A percentile compares a stretch with the other conserved stretches of the same genome.
Conservation (phyloP, 2,329 filamentous ascomycete genomes). For the Pestalotiopsis sp. region DNA sequence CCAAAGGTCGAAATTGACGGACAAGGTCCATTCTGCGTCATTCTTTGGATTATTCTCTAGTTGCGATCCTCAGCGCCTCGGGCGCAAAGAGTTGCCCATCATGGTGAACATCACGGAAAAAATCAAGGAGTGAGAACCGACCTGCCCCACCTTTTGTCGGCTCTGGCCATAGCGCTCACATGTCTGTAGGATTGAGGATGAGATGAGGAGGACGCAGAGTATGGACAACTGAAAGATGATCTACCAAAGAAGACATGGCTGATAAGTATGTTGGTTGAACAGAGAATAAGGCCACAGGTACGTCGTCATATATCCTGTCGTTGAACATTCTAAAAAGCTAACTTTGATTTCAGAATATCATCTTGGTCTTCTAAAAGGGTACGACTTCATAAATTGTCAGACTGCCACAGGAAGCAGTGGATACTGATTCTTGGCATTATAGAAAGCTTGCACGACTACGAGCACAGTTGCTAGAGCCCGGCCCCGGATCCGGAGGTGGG, state of each 20-base stretch:
- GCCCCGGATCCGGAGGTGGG: conserved; percentile 74
- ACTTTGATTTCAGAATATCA: conserved; percentile 76
- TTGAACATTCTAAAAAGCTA: neutral
- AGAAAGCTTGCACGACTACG: conserved; percentile 95
- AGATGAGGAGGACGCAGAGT: conserved; percentile 99
- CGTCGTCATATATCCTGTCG: neutral
- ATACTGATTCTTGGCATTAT: conserved; percentile 14
- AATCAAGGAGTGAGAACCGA: conserved; percentile 86
- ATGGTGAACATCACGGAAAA: conserved; percentile 99
- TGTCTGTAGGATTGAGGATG: conserved; percentile 85
- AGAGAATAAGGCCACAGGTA: conserved; percentile 99
- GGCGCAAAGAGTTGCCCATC: conserved; percentile 35
- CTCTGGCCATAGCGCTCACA: conserved; percentile 23
- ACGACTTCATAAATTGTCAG: conserved; percentile 17
- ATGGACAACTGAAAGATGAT: conserved; percentile 37
- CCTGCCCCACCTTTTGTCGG: neutral
- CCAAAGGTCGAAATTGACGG: neutral
- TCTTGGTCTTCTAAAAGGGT: conserved; percentile 97
- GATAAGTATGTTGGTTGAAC: conserved; percentile 32
- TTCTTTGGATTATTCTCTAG: neutral
- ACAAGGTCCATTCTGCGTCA: neutral
- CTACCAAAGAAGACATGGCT: conserved; percentile 12
- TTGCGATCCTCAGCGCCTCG: neutral
- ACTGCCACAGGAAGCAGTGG: no score
- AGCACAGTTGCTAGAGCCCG: conserved; percentile 91